These are phyloP conservation scores for Ilex paraguariensis DNA, from an alignment of 305 asterid species.

Conservation along the genomic window DNA sequence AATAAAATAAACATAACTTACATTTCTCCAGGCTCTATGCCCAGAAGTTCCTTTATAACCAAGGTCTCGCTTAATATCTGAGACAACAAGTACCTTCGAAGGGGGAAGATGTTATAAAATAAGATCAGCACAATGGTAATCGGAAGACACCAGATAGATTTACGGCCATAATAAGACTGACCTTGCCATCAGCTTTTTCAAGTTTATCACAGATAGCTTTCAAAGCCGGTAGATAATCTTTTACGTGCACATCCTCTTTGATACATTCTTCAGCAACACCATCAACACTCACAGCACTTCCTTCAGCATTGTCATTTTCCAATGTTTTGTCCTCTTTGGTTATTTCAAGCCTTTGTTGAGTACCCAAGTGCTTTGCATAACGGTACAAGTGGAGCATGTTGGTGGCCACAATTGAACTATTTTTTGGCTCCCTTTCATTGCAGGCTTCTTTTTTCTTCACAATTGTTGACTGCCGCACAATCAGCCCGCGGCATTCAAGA, in stretches of 20 bases:
- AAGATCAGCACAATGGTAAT: conserved; percentile 16
- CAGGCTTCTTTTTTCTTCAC: conserved; percentile 55
- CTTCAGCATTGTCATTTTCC: conserved; percentile 42
- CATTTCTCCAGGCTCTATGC: conserved; percentile 90
- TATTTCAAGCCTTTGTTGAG: conserved; percentile 87
- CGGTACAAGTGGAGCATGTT: conserved; percentile 84
- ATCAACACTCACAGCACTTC: conserved; percentile 34
- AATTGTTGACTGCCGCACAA: conserved; percentile 71
- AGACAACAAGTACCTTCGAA: conserved; percentile 75
- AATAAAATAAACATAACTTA: conserved; percentile 18
- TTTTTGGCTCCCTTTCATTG: conserved; percentile 37
- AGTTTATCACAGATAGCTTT: conserved; percentile 82
- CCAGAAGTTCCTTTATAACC: conserved; percentile 67
- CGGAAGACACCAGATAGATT: not conserved
- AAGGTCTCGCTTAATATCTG: conserved; percentile 78
- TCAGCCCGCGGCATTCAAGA: conserved; percentile 78
- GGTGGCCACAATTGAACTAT: conserved; percentile 46
- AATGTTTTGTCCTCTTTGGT: conserved; percentile 48
- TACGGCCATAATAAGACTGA: conserved; percentile 21
- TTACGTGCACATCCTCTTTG: conserved; percentile 59
- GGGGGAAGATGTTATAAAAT: conserved; percentile 17
- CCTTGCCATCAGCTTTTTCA: conserved; percentile 85
- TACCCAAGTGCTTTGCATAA: conserved; percentile 78
- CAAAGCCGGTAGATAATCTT: conserved; percentile 72
- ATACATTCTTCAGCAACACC: conserved; percentile 40